Evolutionary conservation across 2,329 filamentous ascomycete species (phyloP).

Genomic region (Pestalotiopsis sp.): DNA sequence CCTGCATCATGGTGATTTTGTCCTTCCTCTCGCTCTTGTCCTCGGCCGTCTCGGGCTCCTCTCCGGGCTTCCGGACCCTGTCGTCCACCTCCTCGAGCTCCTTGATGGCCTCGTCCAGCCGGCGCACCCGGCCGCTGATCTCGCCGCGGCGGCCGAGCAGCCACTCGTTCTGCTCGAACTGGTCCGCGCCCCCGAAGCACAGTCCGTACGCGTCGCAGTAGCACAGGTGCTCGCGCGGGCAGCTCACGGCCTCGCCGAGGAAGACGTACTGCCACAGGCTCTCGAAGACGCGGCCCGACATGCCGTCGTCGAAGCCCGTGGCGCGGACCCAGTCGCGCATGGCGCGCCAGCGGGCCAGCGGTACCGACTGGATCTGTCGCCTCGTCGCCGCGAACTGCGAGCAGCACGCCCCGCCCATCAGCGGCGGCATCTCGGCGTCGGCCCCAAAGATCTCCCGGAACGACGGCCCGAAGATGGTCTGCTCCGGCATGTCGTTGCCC

Average conservation of each 20-base stretch:
- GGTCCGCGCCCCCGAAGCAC: neutral
- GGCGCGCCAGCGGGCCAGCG: neutral
- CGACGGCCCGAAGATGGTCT: neutral
- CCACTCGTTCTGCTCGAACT: neutral
- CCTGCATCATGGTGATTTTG: neutral
- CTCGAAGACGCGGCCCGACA: slow-evolving; percentile 4
- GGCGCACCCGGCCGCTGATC: neutral
- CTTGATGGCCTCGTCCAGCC: neutral
- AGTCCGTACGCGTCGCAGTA: slow-evolving; percentile 8
- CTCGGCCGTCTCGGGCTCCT: neutral
- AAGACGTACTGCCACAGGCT: slow-evolving; percentile 9
- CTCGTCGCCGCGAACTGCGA: slow-evolving; percentile 7
- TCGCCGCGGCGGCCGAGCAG: neutral
- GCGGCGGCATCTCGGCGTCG: neutral
- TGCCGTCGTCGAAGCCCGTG: neutral
- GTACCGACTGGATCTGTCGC: neutral
- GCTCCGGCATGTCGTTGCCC: slow-evolving; percentile 2
- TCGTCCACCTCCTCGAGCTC: neutral
- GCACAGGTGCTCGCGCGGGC: slow-evolving; percentile 5
- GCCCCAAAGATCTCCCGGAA: neutral
- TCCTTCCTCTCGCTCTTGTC: neutral
- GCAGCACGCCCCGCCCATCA: slow-evolving; percentile 9
- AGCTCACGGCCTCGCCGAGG: slow-evolving; percentile 1
- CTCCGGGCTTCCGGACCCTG: neutral
- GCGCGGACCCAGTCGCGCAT: neutral